Evolutionary conservation across 352 stramenopile species (phyloP).

Genomic region (Hyaloperonospora brassicae): DNA sequence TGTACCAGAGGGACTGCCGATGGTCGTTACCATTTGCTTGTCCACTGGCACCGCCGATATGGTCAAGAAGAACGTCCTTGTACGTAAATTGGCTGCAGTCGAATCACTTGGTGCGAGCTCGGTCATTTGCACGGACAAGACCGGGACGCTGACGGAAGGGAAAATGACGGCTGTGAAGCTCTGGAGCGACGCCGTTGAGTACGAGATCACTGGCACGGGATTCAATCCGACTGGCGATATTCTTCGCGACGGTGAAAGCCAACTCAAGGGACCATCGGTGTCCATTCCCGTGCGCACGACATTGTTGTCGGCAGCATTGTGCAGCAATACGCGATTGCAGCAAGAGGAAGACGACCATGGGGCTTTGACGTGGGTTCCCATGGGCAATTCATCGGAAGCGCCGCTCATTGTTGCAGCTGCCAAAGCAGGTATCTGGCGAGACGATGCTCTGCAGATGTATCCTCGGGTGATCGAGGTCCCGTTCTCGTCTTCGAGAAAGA

Average conservation of each 20-base stretch:
- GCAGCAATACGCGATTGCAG: conserved; percentile 63
- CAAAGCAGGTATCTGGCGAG: conserved; percentile 51
- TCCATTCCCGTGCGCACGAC: conserved; percentile 36
- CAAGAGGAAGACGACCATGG: conserved; percentile 40
- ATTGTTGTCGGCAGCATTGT: conserved; percentile 50
- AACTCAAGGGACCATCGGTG: conserved; percentile 32
- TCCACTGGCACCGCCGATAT: conserved; percentile 65
- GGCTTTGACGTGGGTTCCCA: conserved; percentile 35
- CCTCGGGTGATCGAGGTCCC: conserved; percentile 82
- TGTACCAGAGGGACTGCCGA: conserved; percentile 63
- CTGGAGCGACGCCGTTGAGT: conserved; percentile 50
- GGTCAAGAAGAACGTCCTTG: conserved; percentile 76
- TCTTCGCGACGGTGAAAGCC: conserved; percentile 32
- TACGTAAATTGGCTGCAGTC: conserved; percentile 76
- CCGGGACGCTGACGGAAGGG: conserved; percentile 86
- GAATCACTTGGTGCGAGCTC: conserved; percentile 85
- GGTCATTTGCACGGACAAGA: conserved; percentile 92
- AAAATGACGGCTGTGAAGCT: conserved; percentile 79
- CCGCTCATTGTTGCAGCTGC: conserved; percentile 55
- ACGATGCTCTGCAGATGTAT: conserved; percentile 37
- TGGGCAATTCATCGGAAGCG: conserved; percentile 66
- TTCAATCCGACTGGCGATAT: conserved; percentile 55
- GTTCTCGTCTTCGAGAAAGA: conserved; percentile 91
- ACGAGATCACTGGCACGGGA: conserved; percentile 43
- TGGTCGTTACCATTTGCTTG: conserved; percentile 72